A percentile compares a stretch with the other conserved stretches of the same genome.
Conservation (phyloP, 2,329 filamentous ascomycete genomes). For the Colletotrichum tabaci region DNA sequence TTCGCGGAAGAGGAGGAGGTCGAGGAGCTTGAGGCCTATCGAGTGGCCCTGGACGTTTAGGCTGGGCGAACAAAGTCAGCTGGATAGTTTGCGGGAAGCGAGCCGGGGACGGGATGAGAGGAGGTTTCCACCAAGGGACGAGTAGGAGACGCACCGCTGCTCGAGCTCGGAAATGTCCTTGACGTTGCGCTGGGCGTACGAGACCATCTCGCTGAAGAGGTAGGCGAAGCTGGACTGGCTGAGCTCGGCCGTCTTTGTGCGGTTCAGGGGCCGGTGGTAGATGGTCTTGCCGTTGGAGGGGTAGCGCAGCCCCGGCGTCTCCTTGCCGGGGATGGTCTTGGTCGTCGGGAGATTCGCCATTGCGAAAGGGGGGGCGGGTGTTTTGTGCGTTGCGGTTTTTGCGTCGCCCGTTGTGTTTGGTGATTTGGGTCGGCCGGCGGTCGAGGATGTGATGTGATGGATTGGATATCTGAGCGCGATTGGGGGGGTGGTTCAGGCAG, state of each 20-base stretch:
- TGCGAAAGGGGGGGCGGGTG: conserved; percentile 21
- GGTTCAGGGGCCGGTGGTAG: conserved; percentile 95
- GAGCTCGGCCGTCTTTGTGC: conserved; percentile 88
- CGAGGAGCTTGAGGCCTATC: conserved; percentile 93
- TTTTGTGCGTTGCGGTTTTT: no score
- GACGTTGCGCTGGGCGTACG: conserved; percentile 91
- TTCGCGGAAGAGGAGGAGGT: conserved; percentile 91
- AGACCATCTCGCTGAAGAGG: conserved; percentile 96
- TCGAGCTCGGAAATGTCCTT: conserved; percentile 95
- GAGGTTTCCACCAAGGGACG: conserved; percentile 6
- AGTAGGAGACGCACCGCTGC: conserved; percentile 74
- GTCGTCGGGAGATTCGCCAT: conserved; percentile 68
- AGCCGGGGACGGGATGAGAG: not conserved
- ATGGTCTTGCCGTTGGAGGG: conserved; percentile 97
- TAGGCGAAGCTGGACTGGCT: conserved; percentile 96
- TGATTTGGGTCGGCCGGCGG: not conserved
- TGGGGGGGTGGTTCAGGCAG: conserved; percentile 3
- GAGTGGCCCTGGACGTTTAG: conserved; percentile 94
- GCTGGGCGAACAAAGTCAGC: conserved; percentile 59
- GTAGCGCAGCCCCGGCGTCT: conserved; percentile 80
- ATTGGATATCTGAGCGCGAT: not conserved
- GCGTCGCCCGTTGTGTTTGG: conserved; percentile 1
- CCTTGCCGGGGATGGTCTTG: conserved; percentile 61
- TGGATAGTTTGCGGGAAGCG: conserved; percentile 29
- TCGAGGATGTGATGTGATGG: not conserved